Base-by-base conservation (phyloP, 2,329 filamentous ascomycete species). In the Hypocreales sp. region DNA sequence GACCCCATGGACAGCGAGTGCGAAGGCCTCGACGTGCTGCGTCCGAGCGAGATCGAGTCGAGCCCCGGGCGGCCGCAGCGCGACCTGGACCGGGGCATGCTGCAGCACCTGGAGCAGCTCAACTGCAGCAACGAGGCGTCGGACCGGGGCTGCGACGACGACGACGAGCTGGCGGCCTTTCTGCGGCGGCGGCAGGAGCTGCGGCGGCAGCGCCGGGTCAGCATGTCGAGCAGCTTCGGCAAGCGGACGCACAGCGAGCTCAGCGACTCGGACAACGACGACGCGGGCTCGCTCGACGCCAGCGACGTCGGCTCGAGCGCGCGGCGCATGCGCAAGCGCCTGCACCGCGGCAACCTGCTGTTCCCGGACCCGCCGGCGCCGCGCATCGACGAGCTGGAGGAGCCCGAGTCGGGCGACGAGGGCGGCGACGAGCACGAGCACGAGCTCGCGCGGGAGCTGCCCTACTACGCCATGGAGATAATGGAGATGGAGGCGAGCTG, bases 211-310 rank as follows among this genome's bases (percentile, higher is more conserved):
- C 55, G 55, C 22, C 52, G 64, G 15, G 56, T 63, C 42, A 65
- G 58, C 28, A 57, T 60, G 37, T 62, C 63, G 25, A 67, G 62
- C 37, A 67, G 61, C 44, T 60, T 67, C 29, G 60, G 61, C 35
- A 68, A 68, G 48, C 54, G 64, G 20, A 66, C 61, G 15, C 58
- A 66, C 35, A 64, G 56, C 40, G 64, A 67, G 40, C 56, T 64
- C 30, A 64, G 60, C 41, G 64, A 64, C 34, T 60, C 59, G 7
- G 62, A 64, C 33, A 47, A 54, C 31, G 48, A 55, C 9, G 53
- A 53, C 22, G 41, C 51, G 10, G 48, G 48, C 11, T 38, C 48
- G 12, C 46, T 51, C 21, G 58, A 63, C 20, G 50, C 48, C 29
- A 51, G 54, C 28, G 51, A 56, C 13, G 51, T 52, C 8, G 61